phyloP scores from a whole-genome alignment of 2,329 filamentous ascomycete genomes.

The Aureobasidium subglaciale region DNA sequence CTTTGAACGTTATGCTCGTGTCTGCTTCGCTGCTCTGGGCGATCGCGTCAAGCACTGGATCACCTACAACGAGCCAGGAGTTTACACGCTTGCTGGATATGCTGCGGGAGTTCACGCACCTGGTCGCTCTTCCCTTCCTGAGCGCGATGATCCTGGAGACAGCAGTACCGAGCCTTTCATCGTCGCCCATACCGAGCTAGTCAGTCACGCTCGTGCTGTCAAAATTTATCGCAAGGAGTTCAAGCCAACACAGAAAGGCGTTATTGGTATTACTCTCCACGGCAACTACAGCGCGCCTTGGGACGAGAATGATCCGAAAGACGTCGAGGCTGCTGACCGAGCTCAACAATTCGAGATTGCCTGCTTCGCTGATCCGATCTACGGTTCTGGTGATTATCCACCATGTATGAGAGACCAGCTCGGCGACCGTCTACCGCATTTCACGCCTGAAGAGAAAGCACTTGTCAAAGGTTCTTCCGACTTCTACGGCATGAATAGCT shows the following conservation, averaged over 20 bases:
- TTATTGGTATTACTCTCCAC: slow-evolving; percentile 29
- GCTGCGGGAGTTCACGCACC: slow-evolving; percentile 11
- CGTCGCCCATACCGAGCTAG: slow-evolving; percentile 29
- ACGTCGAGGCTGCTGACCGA: slow-evolving; percentile 27
- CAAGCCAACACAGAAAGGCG: slow-evolving; percentile 26
- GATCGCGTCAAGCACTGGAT: slow-evolving; percentile 36
- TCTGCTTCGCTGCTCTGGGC: slow-evolving; percentile 33
- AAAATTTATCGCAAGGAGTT: slow-evolving; percentile 31
- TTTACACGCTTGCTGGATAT: background rate
- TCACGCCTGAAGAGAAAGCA: slow-evolving; percentile 27
- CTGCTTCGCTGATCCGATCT: slow-evolving; percentile 34
- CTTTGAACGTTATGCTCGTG: slow-evolving; percentile 35
- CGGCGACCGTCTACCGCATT: slow-evolving; percentile 26
- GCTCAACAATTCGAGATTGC: slow-evolving; percentile 32
- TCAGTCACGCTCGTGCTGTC: slow-evolving; percentile 18
- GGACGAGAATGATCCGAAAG: slow-evolving; percentile 26
- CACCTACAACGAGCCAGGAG: slow-evolving; percentile 35
- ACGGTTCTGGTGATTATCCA: slow-evolving; percentile 34
- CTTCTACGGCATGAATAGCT: slow-evolving; percentile 39
- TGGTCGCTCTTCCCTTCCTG: slow-evolving; percentile 4
- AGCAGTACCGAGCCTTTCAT: slow-evolving; percentile 20
- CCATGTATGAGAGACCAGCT: slow-evolving; percentile 32
- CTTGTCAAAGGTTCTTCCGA: slow-evolving; percentile 27
- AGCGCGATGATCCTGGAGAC: slow-evolving; percentile 22
- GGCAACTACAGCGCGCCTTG: slow-evolving; percentile 32